A percentile compares a stretch with the other conserved stretches of the same genome.
phyloP scores from a whole-genome alignment of 768 basidiomycete genomes.

The Daedalea quercina region DNA sequence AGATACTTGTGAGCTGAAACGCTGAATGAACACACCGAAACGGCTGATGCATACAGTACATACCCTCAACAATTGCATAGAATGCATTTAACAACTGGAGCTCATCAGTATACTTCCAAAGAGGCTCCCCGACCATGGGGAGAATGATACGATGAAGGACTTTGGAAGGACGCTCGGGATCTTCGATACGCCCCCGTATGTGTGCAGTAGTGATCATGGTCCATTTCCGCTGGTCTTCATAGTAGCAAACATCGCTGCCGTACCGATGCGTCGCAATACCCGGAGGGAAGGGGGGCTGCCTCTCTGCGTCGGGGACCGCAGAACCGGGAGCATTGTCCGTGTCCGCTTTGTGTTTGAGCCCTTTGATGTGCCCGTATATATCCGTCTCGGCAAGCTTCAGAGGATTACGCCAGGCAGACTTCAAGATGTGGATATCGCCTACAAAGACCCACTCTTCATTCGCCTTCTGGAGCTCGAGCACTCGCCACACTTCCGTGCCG shows the following conservation, averaged over 20 bases:
- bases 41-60: neutral
- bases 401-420: constrained; percentile 1
- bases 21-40: constrained; percentile 3
- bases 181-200: neutral
- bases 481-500: constrained; percentile 11
- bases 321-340: too few species aligned
- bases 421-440: neutral
- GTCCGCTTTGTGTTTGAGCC: neutral
- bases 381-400: neutral
- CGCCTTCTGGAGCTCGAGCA: neutral
- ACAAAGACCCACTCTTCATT: too few species aligned
- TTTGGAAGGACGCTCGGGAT: neutral
- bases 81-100: constrained; percentile 2
- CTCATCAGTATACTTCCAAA: constrained; percentile 8
- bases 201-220: too few species aligned
- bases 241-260: neutral
- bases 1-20: constrained; percentile 17
- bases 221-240: too few species aligned
- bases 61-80: constrained; percentile 1
- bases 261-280: neutral
- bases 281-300: neutral
- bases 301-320: too few species aligned
- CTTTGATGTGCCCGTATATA: neutral
- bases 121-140: constrained; percentile 1
- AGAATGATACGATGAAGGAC: constrained; percentile 7